Evolutionary conservation across 331 rosid species (phyloP).

Genomic region (Malus hybrid): DNA sequence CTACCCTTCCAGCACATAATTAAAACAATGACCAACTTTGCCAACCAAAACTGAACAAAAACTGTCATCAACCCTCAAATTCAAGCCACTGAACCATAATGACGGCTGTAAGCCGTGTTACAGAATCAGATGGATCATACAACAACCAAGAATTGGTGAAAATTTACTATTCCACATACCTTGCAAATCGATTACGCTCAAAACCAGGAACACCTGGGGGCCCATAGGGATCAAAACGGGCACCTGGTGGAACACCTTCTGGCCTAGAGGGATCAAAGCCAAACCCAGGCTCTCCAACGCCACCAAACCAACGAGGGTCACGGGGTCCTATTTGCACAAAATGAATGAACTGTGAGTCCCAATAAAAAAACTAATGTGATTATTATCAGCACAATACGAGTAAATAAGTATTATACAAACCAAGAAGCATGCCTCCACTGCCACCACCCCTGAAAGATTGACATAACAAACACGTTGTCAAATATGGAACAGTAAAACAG

Average conservation of each 20-base stretch:
- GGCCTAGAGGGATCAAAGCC: slow-evolving; percentile 59
- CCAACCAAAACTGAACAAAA: not conserved
- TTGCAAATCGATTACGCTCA: slow-evolving; percentile 60
- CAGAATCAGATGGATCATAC: not conserved
- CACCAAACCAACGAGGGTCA: slow-evolving; percentile 69
- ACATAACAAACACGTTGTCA: not conserved
- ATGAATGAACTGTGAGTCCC: not conserved
- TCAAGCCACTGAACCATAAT: not conserved
- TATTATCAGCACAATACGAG: not conserved
- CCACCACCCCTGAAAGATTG: slow-evolving; percentile 44
- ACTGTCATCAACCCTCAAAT: not conserved
- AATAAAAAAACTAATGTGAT: not conserved
- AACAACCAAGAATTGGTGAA: not conserved
- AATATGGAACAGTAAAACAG: not conserved
- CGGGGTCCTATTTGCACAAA: slow-evolving; percentile 55
- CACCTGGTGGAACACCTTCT: slow-evolving; percentile 72
- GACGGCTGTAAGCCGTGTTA: not conserved
- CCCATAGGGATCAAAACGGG: slow-evolving; percentile 84
- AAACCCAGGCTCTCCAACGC: slow-evolving; percentile 51
- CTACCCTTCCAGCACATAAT: not conserved
- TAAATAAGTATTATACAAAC: slow-evolving; percentile 25
- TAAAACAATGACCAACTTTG: not conserved
- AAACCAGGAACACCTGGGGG: slow-evolving; percentile 86
- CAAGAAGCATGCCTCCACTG: slow-evolving; percentile 64
- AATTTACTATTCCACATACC: slow-evolving; percentile 25